Conservation (phyloP, 2,329 filamentous ascomycete genomes). For the Dactylellina cionopaga region DNA sequence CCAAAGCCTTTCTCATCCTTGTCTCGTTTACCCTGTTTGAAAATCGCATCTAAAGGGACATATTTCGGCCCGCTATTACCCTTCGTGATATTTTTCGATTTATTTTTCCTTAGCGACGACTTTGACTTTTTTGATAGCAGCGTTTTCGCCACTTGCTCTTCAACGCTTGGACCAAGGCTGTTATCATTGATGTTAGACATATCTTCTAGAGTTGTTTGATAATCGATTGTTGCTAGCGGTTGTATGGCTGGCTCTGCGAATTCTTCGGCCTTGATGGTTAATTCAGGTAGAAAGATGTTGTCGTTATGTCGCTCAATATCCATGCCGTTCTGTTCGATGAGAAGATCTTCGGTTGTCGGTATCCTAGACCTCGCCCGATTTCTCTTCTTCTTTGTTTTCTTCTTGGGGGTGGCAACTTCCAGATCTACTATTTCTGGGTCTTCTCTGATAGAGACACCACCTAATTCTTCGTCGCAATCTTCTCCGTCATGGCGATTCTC, state of each 20-base stretch:
- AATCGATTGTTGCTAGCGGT: no score
- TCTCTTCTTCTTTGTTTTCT: neutral
- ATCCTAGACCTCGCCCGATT: neutral
- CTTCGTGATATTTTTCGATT: constrained; percentile 2
- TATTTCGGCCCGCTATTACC: constrained; percentile 7
- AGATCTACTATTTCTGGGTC: neutral
- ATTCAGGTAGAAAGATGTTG: no score
- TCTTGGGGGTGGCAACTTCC: neutral
- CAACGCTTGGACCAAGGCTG: neutral
- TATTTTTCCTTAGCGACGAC: constrained; percentile 11
- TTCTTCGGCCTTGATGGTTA: no score
- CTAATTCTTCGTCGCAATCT: neutral
- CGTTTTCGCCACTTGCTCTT: neutral
- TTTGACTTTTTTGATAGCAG: constrained; percentile 1
- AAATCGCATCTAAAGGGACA: constrained; percentile 10
- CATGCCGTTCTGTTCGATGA: no score
- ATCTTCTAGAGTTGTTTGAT: neutral
- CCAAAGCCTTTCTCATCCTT: neutral
- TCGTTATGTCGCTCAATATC: no score
- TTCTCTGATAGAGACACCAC: neutral
- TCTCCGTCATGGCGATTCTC: neutral
- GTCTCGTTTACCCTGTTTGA: constrained; percentile 24
- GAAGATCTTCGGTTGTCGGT: neutral
- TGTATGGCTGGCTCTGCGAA: no score
- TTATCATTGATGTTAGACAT: neutral